phyloP scores from a whole-genome alignment of 495 filamentous ascomycete genomes.

The Hypoxylon crocopeplum region DNA sequence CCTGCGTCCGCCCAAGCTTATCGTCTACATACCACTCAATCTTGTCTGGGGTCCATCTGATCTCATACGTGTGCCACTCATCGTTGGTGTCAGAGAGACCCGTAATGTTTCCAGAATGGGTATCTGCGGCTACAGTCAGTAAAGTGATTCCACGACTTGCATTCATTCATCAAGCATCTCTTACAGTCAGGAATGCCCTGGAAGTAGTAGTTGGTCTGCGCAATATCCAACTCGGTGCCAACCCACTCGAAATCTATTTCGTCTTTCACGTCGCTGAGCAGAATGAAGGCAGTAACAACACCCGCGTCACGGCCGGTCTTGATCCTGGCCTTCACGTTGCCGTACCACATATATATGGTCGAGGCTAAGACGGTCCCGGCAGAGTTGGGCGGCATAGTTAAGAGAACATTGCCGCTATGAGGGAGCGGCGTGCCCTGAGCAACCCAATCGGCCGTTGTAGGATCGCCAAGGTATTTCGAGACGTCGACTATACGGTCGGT shows the following conservation, averaged over 20 bases:
- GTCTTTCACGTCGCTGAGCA: conserved; percentile 93
- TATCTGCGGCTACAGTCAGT: conserved; percentile 60
- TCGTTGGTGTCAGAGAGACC: conserved; percentile 72
- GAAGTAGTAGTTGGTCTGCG: conserved; percentile 96
- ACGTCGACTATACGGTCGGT: conserved; percentile 73
- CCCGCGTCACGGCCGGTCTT: conserved; percentile 85
- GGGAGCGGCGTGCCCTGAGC: conserved; percentile 74
- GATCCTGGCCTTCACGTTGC: conserved; percentile 83
- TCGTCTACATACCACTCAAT: conserved; percentile 90
- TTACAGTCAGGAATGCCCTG: conserved; percentile 92
- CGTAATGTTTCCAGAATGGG: conserved; percentile 73
- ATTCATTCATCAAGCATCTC: conserved; percentile 41
- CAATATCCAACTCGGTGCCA: conserved; percentile 74
- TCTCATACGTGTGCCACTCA: conserved; percentile 88
- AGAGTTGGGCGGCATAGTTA: conserved; percentile 85
- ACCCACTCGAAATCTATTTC: conserved; percentile 98
- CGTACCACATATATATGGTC: conserved; percentile 96
- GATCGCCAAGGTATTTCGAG: conserved; percentile 83
- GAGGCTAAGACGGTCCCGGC: conserved; percentile 88
- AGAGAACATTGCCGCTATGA: conserved; percentile 68
- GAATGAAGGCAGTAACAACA: conserved; percentile 95
- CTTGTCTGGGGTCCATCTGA: conserved; percentile 87
- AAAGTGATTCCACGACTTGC: not conserved
- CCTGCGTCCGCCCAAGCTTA: conserved; percentile 71
- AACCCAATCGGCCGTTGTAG: conserved; percentile 82